Evolutionary conservation across 192 early-diverging fungal genomes (phyloP), one percentile per base, ranked within the genome.

Genomic region (Backusella tuberculispora): DNA sequence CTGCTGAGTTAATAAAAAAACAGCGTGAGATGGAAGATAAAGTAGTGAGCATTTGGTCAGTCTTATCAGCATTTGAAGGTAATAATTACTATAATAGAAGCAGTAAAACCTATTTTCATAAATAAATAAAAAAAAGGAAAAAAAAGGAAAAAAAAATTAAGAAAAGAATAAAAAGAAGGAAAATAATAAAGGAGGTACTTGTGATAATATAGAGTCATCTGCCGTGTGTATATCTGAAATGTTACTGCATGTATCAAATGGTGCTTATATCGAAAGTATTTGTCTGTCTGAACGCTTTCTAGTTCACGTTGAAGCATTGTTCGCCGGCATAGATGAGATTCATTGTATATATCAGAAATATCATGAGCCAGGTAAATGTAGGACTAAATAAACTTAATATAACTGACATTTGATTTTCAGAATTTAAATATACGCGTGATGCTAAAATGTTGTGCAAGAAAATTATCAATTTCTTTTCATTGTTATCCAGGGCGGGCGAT

Each of bases 181-280:
- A 60, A 60, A 26, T 60, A 60, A 26, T 60, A 60, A 60, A 60
- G 53, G 53, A 60, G 53, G 24, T 26, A 3, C 53, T 26, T 60
- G 53, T 60, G 21, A 60, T 34, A 34, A 34, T 60, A 64, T 72
- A 79, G 97, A 99, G 78, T 95, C 95, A 4, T 92, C 94, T 6
- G 96, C 96, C 2, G 92, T 94, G 1, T 97, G 95, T 81, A 98
- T 99, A 69, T 94, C 94, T 19, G 95, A 96, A 71, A 99, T 97
- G 93, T 80, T 99, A 41, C 79, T 96, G 53, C 92, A 95, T 76
- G 93, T 98, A 50, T 93, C 95, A 13, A 92, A 94, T 66, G 91
- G 94, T 41, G 85, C 88, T 40, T 95, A 91, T 81, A 80, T 92
- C 41, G 91, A 96, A 45, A 92, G 95, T n/a, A 87, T 96, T 37